phyloP scores from a whole-genome alignment of 441 rosid genomes.

The Erysimum pusillum region DNA sequence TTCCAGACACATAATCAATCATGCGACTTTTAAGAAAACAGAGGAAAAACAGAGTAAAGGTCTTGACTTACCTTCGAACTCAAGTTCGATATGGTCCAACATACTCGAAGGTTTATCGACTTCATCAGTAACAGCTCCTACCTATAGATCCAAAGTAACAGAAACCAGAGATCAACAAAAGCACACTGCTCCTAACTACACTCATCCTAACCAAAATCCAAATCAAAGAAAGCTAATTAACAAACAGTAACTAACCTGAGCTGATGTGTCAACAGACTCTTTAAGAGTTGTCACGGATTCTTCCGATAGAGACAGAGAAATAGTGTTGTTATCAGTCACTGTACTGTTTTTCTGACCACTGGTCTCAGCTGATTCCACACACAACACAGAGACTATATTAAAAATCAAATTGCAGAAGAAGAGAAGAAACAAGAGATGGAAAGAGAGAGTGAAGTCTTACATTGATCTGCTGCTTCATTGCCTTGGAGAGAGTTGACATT shows the following conservation, averaged over 20 bases:
- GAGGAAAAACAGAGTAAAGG: conserved; percentile 27
- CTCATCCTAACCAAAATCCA: conserved; percentile 5
- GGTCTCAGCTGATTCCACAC: conserved; percentile 38
- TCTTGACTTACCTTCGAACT: conserved; percentile 41
- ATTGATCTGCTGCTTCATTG: conserved; percentile 31
- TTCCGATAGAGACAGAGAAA: conserved; percentile 44
- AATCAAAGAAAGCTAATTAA: not conserved
- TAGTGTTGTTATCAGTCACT: conserved; percentile 42
- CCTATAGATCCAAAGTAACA: conserved; percentile 31
- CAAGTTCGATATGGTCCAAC: conserved; percentile 45
- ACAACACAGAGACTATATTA: conserved; percentile 24
- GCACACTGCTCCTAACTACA: not conserved
- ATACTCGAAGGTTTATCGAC: conserved; percentile 34
- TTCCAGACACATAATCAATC: not conserved
- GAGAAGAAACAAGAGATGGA: not conserved
- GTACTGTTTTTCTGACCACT: conserved; percentile 46
- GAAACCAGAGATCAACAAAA: conserved; percentile 4
- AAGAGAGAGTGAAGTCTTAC: not conserved
- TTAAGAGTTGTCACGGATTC: conserved; percentile 25
- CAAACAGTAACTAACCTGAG: conserved; percentile 35
- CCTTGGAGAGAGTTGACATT: conserved; percentile 43
- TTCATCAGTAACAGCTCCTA: conserved; percentile 50
- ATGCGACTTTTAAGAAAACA: not conserved
- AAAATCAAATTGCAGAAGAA: not conserved
- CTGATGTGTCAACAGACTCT: conserved; percentile 33